Percentiles rank a stretch among this genome's conserved stretches.
Evolutionary conservation across 2,329 filamentous ascomycete species (phyloP).

Genomic region (Cadophora sp.): DNA sequence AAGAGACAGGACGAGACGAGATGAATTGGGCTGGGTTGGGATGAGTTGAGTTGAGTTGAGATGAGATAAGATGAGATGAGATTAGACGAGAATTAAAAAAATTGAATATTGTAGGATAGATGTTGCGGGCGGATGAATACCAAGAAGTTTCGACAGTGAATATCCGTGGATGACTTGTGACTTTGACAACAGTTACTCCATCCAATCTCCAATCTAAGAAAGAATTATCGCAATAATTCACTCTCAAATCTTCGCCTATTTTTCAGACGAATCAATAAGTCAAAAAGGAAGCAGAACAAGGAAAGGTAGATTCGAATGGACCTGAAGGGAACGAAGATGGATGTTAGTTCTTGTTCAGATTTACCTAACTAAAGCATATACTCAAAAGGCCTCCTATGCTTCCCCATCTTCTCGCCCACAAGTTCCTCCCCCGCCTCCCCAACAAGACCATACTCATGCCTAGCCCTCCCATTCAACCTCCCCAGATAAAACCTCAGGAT

Average conservation of each 20-base stretch:
- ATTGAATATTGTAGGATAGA: background rate
- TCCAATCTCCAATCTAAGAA: too few species aligned
- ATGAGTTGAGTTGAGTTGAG: too few species aligned
- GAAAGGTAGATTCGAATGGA: too few species aligned
- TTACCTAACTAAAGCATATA: slow-evolving; percentile 34
- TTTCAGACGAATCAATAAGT: too few species aligned
- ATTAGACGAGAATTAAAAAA: background rate
- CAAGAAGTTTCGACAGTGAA: background rate
- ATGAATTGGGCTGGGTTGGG: background rate
- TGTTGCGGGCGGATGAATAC: background rate
- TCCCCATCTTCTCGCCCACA: slow-evolving; percentile 20
- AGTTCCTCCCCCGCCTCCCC: slow-evolving; percentile 31
- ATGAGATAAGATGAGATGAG: background rate
- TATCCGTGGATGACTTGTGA: background rate
- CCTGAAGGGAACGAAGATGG: too few species aligned
- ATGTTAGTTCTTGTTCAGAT: too few species aligned
- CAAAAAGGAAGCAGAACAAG: too few species aligned
- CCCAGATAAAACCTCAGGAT: slow-evolving; percentile 48
- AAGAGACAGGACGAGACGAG: background rate
- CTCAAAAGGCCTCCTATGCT: slow-evolving; percentile 26
- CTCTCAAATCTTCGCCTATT: too few species aligned
- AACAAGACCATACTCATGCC: slow-evolving; percentile 30
- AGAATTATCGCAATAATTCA: too few species aligned
- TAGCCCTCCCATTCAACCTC: slow-evolving; percentile 36
- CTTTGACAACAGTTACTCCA: background rate